These are phyloP conservation scores for Typha latifolia DNA, from an alignment of 176 grass and related monocot genomes.

Conservation along the genomic window DNA sequence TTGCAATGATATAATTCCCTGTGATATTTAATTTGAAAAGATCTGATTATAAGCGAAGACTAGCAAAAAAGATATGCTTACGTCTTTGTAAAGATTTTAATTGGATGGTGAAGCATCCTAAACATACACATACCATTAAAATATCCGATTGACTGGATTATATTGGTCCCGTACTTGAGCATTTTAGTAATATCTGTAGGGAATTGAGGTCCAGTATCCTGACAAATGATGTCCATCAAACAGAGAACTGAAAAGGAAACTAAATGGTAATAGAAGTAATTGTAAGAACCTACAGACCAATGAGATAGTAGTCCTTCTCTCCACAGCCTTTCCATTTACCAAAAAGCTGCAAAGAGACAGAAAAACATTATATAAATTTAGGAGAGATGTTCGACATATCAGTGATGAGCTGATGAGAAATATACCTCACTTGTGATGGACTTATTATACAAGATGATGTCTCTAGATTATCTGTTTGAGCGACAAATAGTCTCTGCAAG, in stretches of 20 bases:
- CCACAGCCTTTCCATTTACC: conserved; percentile 82
- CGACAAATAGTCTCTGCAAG: conserved; percentile 69
- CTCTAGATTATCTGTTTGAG: conserved; percentile 73
- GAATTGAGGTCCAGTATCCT: conserved; percentile 84
- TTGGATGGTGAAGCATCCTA: conserved; percentile 9
- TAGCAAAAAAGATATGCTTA: conserved; percentile 6
- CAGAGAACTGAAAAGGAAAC: conserved; percentile 4
- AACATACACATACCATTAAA: conserved; percentile 50
- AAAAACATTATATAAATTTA: conserved; percentile 11
- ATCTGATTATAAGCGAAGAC: conserved; percentile 9
- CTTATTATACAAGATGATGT: conserved; percentile 63
- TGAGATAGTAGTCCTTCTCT: conserved; percentile 76
- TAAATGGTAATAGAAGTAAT: conserved; percentile 15
- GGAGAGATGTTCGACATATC: conserved; percentile 8
- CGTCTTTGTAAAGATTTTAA: conserved; percentile 3
- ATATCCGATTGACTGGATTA: conserved; percentile 87
- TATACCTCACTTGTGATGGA: conserved; percentile 74
- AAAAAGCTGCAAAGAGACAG: conserved; percentile 57
- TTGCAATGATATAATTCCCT: conserved; percentile 78
- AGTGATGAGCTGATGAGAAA: conserved; percentile 18
- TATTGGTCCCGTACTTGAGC: conserved; percentile 97
- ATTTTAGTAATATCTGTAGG: conserved; percentile 93
- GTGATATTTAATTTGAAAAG: conserved; percentile 14
- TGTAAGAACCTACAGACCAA: conserved; percentile 41
- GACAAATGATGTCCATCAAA: conserved; percentile 18